phyloP scores from a whole-genome alignment of 352 stramenopile species.

The Bremia lactucae region DNA sequence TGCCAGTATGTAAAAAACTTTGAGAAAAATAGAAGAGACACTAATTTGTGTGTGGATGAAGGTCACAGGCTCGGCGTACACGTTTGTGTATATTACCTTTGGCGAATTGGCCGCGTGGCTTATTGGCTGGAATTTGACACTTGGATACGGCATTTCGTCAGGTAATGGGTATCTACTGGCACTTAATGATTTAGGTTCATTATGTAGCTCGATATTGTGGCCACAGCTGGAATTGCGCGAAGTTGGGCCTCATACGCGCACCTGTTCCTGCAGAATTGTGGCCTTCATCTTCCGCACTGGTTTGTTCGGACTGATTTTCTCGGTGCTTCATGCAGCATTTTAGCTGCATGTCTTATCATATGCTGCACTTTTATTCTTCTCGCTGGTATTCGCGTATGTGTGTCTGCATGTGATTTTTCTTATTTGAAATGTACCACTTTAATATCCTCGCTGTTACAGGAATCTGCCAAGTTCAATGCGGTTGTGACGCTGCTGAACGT shows the following conservation, averaged over 20 bases:
- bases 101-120: slow-evolving; percentile 84
- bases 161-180: slow-evolving; percentile 15
- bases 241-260: slow-evolving; percentile 86
- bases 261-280: slow-evolving; percentile 69
- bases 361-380: slow-evolving; percentile 79
- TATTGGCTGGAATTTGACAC: slow-evolving; percentile 88
- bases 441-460: slow-evolving; percentile 24
- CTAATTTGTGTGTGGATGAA: slow-evolving; percentile 14
- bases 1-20: slow-evolving; percentile 44
- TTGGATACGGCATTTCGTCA: slow-evolving; percentile 88
- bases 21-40: background rate
- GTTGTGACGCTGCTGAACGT: slow-evolving; percentile 87
- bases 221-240: slow-evolving; percentile 74
- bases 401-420: background rate
- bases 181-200: background rate
- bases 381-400: slow-evolving; percentile 67
- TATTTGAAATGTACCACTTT: background rate
- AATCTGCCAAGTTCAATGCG: slow-evolving; percentile 88
- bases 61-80: slow-evolving; percentile 86
- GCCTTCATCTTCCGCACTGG: slow-evolving; percentile 49
- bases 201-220: background rate
- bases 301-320: slow-evolving; percentile 45
- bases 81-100: slow-evolving; percentile 84
- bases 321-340: slow-evolving; percentile 58
- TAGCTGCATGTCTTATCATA: slow-evolving; percentile 74